Percentiles rank a stretch among this genome's conserved stretches.
These are phyloP conservation scores for Lentinula aciculospora DNA, from an alignment of 768 basidiomycete species.

Conservation along the genomic window DNA sequence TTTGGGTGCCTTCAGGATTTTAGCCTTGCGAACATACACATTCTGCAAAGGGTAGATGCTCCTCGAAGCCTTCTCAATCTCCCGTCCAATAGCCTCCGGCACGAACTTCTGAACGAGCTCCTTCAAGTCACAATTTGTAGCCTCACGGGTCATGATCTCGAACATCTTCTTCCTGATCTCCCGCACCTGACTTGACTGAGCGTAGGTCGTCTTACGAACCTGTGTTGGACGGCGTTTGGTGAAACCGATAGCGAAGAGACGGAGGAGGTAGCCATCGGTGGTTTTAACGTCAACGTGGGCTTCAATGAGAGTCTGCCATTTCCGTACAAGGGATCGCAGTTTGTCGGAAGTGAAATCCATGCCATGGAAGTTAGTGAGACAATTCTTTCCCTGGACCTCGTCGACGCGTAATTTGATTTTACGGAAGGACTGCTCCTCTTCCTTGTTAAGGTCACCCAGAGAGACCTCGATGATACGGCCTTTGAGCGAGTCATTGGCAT, in stretches of 20 bases:
- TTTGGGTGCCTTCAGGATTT: slow-evolving; percentile 97
- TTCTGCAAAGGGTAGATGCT: slow-evolving; percentile 99
- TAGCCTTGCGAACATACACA: slow-evolving; percentile 98
- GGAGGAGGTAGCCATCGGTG: slow-evolving; percentile 98
- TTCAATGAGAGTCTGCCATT: slow-evolving; percentile 99
- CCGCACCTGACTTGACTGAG: slow-evolving; percentile 88
- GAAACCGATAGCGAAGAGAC: slow-evolving; percentile 98
- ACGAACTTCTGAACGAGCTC: slow-evolving; percentile 98
- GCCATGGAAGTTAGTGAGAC: slow-evolving; percentile 99
- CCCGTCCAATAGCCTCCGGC: slow-evolving; percentile 96
- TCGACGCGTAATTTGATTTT: slow-evolving; percentile 99
- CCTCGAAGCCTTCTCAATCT: slow-evolving; percentile 97
- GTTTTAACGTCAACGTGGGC: slow-evolving; percentile 99
- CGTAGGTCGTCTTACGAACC: slow-evolving; percentile 99
- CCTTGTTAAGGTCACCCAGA: slow-evolving; percentile 96
- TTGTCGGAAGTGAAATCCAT: slow-evolving; percentile 99
- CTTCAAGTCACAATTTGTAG: slow-evolving; percentile 93
- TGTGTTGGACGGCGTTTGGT: slow-evolving; percentile 95
- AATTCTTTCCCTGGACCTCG: slow-evolving; percentile 97
- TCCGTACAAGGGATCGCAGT: slow-evolving; percentile 97
- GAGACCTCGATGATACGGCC: slow-evolving; percentile 96
- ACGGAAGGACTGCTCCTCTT: slow-evolving; percentile 98
- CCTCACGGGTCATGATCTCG: slow-evolving; percentile 96
- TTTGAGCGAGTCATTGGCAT: slow-evolving; percentile 97
- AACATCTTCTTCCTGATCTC: slow-evolving; percentile 99